Evolutionary conservation across 2,329 filamentous ascomycete genomes (phyloP).

Genomic region (Esteya vermicola): DNA sequence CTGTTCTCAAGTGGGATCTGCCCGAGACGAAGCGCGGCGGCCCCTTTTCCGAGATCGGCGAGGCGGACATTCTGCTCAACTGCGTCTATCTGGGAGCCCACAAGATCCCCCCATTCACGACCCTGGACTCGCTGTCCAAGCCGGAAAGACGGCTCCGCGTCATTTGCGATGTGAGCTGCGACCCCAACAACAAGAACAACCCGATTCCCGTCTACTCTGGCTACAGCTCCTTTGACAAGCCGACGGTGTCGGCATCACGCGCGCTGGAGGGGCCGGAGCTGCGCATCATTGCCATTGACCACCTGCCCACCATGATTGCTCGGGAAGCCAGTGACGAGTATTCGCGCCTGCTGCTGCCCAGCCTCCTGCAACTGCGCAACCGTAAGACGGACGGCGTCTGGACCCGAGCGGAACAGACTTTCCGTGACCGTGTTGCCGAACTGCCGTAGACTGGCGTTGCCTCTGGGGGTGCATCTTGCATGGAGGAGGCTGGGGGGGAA

Average conservation of each 20-base stretch:
- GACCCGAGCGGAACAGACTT: constrained; percentile 51
- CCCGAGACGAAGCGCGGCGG: constrained; percentile 63
- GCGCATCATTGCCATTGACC: constrained; percentile 77
- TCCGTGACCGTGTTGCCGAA: too few relatives aligned
- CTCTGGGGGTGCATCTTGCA: too few relatives aligned
- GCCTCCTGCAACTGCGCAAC: constrained; percentile 63
- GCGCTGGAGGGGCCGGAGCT: constrained; percentile 37
- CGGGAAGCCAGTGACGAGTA: constrained; percentile 78
- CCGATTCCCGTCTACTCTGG: constrained; percentile 65
- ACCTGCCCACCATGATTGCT: constrained; percentile 69
- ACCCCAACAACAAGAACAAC: constrained; percentile 53
- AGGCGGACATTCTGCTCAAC: constrained; percentile 68
- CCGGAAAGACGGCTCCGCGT: constrained; percentile 62
- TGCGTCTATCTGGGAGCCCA: constrained; percentile 63
- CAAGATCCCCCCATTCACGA: constrained; percentile 71
- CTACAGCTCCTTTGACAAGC: constrained; percentile 76
- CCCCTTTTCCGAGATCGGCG: constrained; percentile 65
- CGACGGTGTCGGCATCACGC: constrained; percentile 57
- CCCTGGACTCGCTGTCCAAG: constrained; percentile 50
- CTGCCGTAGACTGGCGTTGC: too few relatives aligned
- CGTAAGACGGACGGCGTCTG: constrained; percentile 63
- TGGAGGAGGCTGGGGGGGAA: too few relatives aligned
- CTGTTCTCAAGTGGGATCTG: constrained; percentile 61
- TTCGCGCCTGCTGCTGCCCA: constrained; percentile 62
- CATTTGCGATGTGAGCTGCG: constrained; percentile 66